Evolutionary conservation across 2,329 filamentous ascomycete genomes (phyloP), one percentile per base, ranked within the genome.

Genomic region (Sclerotinia minor): DNA sequence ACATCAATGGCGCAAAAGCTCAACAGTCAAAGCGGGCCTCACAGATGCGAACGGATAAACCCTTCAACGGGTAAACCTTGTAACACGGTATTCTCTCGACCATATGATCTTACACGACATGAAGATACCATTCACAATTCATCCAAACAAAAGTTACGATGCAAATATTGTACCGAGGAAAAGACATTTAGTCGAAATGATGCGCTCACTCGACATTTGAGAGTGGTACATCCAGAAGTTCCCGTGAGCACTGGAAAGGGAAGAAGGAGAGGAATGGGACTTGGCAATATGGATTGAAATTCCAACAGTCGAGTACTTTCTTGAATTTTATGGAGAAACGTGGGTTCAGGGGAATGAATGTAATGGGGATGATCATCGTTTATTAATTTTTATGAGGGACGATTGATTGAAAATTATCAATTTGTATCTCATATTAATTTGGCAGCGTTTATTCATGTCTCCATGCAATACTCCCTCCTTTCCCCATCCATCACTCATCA

Each of bases 91-190:
- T 98, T 99, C 79, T 97, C 94, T 0, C 85, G 95, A 26, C 95
- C 95, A 1, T 99, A 99, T 82, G 95, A 99, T 79, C 84, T 99
- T 64, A 99, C 95, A 0, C 86, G 95, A 29, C 95, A 99, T 77
- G 95, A 99, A 78, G 94, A 97, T 73, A 98, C 95, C 0, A 98
- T 98, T 72, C 95, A 98, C 84, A 97, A 97, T 74, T 89, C 89
- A 1, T 88, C 92, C 75, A 97, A 97, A 83, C 89, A 94, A 78
- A 98, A 98, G 82, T 93, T 97, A 9, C 89, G 92, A 55, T 99
- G 95, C 79, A 89, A 94, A 71, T 81, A 97, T 59, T 99, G 95
- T 80, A 93, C 92, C 1, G 94, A 98, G 75, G 94, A 98, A 76
- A 98, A 98, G 84, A 96, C 92, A 0, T 99, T 99, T 77, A 97